phyloP scores from a whole-genome alignment of 192 early-diverging fungal species.

The Coemansia sp. region DNA sequence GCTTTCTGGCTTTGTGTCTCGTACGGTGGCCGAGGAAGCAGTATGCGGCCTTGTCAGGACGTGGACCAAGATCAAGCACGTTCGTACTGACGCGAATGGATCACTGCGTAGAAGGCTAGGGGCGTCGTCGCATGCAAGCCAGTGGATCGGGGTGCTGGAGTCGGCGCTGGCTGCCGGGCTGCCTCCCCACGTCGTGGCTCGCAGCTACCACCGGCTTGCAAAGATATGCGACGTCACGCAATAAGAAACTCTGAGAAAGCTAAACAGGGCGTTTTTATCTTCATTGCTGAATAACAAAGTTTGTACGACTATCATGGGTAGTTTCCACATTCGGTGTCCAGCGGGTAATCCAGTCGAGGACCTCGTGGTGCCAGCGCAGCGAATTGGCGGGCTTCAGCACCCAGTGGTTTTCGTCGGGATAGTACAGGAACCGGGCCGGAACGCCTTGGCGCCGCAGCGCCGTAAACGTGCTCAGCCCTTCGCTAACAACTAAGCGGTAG shows the following conservation, averaged over 20 bases:
- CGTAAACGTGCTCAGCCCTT: constrained; percentile 73
- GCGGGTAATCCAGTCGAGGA: constrained; percentile 59
- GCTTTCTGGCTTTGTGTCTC: constrained; percentile 29
- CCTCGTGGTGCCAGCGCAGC: constrained; percentile 70
- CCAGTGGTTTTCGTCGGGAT: constrained; percentile 77
- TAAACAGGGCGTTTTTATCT: too few species aligned
- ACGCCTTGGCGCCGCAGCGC: constrained; percentile 71
- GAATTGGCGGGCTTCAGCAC: constrained; percentile 76
- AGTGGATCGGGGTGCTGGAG: constrained; percentile 34
- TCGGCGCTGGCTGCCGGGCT: constrained; percentile 25
- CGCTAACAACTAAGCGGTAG: constrained; percentile 66
- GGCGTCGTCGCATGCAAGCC: neutral
- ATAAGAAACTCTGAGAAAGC: too few species aligned
- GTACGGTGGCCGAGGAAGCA: constrained; percentile 34
- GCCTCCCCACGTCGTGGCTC: constrained; percentile 36
- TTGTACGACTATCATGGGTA: too few species aligned
- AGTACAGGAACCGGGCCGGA: constrained; percentile 67
- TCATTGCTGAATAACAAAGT: too few species aligned
- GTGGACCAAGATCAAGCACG: constrained; percentile 12
- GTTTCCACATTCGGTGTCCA: constrained; percentile 13
- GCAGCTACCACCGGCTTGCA: constrained; percentile 27
- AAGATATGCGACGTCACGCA: constrained; percentile 23
- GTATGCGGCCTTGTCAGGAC: constrained; percentile 17
- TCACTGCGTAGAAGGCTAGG: too few species aligned
- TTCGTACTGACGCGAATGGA: too few species aligned